Evolutionary conservation across 2,329 filamentous ascomycete genomes (phyloP).

Genomic region (Dryadomyces sulphureus): DNA sequence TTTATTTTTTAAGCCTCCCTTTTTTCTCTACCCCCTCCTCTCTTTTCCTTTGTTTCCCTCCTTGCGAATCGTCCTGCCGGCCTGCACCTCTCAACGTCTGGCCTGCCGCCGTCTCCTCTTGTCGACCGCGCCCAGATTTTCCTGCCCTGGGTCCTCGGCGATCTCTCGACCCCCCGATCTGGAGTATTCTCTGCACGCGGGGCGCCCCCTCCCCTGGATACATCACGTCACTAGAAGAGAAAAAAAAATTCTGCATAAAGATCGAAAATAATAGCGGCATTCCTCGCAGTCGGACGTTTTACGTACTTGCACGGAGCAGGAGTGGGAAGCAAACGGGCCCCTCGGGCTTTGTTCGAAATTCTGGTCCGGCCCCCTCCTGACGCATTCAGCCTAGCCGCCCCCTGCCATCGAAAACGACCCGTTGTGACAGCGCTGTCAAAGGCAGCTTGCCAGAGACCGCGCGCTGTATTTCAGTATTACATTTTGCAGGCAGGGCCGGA

Average conservation of each 20-base stretch:
- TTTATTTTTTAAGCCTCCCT: constrained; percentile 1
- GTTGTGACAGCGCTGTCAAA: no score
- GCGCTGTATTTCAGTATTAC: no score
- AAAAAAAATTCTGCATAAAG: background rate
- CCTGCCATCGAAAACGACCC: background rate
- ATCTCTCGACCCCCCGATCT: background rate
- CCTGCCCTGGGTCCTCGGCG: background rate
- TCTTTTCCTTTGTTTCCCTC: background rate
- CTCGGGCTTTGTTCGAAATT: background rate
- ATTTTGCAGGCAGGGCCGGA: no score
- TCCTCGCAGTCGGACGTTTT: no score
- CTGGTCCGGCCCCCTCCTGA: background rate
- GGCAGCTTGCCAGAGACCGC: no score
- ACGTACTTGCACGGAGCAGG: background rate
- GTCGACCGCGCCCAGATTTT: background rate
- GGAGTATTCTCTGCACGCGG: background rate
- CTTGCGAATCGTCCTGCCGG: background rate
- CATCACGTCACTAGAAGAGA: background rate
- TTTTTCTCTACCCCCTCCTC: background rate
- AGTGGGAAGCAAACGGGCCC: background rate
- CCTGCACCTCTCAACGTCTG: background rate
- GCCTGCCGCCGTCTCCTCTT: background rate
- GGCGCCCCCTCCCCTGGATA: background rate
- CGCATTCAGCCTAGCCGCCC: background rate
- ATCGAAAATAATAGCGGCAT: no score